phyloP scores from a whole-genome alignment of 2,329 filamentous ascomycete species.

The Penicillium sp. region DNA sequence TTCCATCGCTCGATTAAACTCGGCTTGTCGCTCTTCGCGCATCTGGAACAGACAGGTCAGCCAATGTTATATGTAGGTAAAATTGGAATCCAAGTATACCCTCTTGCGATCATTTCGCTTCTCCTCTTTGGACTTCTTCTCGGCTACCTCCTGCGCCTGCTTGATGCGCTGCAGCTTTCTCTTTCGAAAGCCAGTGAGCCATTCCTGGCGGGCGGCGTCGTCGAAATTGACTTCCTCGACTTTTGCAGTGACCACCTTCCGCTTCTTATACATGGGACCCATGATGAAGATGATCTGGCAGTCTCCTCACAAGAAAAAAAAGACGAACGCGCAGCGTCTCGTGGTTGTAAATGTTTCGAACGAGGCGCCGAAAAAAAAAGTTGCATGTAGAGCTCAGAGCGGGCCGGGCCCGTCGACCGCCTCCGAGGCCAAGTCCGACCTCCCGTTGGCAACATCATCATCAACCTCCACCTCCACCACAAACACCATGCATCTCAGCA shows the following conservation, averaged over 20 bases:
- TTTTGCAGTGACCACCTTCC: constrained; percentile 53
- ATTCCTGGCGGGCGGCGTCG: constrained; percentile 73
- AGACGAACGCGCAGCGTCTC: background rate
- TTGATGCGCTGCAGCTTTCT: constrained; percentile 84
- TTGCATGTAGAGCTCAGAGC: constrained; percentile 27
- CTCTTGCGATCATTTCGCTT: constrained; percentile 70
- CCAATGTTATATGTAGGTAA: background rate
- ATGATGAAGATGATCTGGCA: constrained; percentile 34
- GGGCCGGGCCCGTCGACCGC: constrained; percentile 34
- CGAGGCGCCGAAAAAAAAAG: constrained; percentile 15
- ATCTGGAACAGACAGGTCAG: constrained; percentile 55
- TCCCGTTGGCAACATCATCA: constrained; percentile 31
- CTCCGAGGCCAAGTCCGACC: constrained; percentile 31
- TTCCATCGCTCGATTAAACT: constrained; percentile 78
- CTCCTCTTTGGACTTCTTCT: constrained; percentile 73
- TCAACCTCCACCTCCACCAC: constrained; percentile 21
- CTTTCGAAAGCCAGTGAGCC: constrained; percentile 94
- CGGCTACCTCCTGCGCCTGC: constrained; percentile 77
- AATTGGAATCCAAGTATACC: constrained; percentile 50
- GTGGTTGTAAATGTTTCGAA: constrained; percentile 2
- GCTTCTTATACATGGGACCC: constrained; percentile 62
- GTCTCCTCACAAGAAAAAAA: background rate
- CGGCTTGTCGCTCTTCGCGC: constrained; percentile 75
- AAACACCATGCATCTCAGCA: constrained; percentile 43
- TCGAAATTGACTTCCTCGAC: constrained; percentile 87